Conservation (phyloP, 371 early-diverging fungal genomes). For the Syncephalis fuscata region DNA sequence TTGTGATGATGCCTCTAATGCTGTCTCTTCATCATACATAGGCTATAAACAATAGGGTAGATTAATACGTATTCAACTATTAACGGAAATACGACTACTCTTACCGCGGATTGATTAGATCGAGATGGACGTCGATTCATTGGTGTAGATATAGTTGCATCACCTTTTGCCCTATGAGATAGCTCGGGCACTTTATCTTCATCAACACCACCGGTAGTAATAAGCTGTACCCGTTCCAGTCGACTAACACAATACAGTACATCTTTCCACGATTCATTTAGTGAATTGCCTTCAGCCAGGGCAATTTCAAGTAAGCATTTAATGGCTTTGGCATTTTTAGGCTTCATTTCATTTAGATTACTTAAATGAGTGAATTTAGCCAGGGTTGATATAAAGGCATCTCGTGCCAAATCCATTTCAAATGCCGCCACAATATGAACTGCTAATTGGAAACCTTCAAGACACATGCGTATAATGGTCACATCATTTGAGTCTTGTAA, state of each 20-base stretch:
- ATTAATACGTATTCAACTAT: background rate
- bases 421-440: slow-evolving; percentile 67
- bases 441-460: slow-evolving; percentile 69
- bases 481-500: slow-evolving; percentile 71
- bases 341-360: slow-evolving; percentile 60
- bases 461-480: slow-evolving; percentile 38
- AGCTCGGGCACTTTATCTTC: slow-evolving; percentile 10
- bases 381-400: slow-evolving; percentile 79
- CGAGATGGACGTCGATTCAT: slow-evolving; percentile 5
- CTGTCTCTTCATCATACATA: slow-evolving; percentile 21
- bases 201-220: slow-evolving; percentile 23
- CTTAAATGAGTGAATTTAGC: slow-evolving; percentile 72
- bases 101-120: slow-evolving; percentile 1
- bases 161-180: background rate
- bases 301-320: slow-evolving; percentile 69
- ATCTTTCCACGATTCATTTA: slow-evolving; percentile 77
- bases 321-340: slow-evolving; percentile 82
- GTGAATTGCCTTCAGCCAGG: slow-evolving; percentile 59
- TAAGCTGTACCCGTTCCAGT: slow-evolving; percentile 58
- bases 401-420: slow-evolving; percentile 72
- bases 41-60: background rate
- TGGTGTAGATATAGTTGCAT: background rate
- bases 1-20: slow-evolving; percentile 36
- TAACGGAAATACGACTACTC: background rate
- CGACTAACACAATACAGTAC: slow-evolving; percentile 76